Base-by-base conservation (phyloP, 306 rosid genomes). In the Comarum palustre region DNA sequence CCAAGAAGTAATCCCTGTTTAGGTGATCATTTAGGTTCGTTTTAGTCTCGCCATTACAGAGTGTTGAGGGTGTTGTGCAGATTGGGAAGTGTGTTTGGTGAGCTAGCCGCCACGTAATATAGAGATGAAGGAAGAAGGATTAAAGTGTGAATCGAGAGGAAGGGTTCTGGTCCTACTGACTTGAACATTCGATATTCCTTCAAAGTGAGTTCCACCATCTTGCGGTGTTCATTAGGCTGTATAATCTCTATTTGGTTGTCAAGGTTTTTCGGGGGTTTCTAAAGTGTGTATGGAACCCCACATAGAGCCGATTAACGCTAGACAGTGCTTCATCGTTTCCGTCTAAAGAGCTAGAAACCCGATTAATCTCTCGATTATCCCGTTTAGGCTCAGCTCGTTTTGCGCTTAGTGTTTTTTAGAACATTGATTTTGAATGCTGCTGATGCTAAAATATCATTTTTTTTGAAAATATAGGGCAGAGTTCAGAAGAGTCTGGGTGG, bases 401-500 rank as follows among this genome's bases (percentile, higher is more conserved):
- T n/a, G n/a, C n/a, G n/a, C n/a, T n/a, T n/a, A n/a, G n/a, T n/a
- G n/a, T n/a, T n/a, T n/a, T n/a, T n/a, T n/a, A n/a, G n/a, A n/a
- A n/a, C n/a, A n/a, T n/a, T n/a, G n/a, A n/a, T n/a, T n/a, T n/a
- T n/a, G n/a, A n/a, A 50, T 64, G 77, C 24, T 72, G 68, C 79
- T 61, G 17, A 11, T 70, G 73, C 87, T 75, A 77, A 77, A 75
- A 54, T 83, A 60, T 78, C 70, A 7, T 13, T 87, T 77, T 38
- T 82, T 65, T 70, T 78, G 82, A 73, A 85, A 73, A 78, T 84
- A 69, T 83, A 94, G 99, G 95, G 99, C 97, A 47, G 99, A 94
- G 80, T 94, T 94, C 76, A 89, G 88, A 71, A 79, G 92, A 68
- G 99, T 91, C 77, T 94, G 99, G 99, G 80, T 66, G 69, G 99